phyloP scores from a whole-genome alignment of 768 basidiomycete genomes.

The Mycena venus region DNA sequence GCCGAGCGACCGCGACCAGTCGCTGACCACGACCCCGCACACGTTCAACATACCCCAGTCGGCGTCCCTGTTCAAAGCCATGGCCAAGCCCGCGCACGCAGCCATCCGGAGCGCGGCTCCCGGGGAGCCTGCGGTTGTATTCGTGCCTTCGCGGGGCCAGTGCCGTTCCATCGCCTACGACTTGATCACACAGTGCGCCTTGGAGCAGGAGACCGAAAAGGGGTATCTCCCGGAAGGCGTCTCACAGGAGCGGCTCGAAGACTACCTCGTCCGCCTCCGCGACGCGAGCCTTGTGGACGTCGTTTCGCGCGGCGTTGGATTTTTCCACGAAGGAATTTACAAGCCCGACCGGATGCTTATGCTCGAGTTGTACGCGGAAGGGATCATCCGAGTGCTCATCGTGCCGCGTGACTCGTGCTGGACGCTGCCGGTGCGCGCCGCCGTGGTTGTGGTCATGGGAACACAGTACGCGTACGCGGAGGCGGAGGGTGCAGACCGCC shows the following conservation, averaged over 20 bases:
- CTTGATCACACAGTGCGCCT: slow-evolving; percentile 88
- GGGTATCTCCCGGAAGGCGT: slow-evolving; percentile 75
- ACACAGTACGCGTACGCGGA: slow-evolving; percentile 83
- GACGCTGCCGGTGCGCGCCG: slow-evolving; percentile 88
- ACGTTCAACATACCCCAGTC: slow-evolving; percentile 92
- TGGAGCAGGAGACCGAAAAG: slow-evolving; percentile 75
- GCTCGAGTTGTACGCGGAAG: slow-evolving; percentile 86
- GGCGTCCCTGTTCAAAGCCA: slow-evolving; percentile 87
- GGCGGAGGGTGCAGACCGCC: slow-evolving; percentile 66
- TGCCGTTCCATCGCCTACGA: slow-evolving; percentile 83
- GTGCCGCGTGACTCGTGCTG: slow-evolving; percentile 89
- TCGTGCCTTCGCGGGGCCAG: slow-evolving; percentile 89
- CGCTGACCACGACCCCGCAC: slow-evolving; percentile 75
- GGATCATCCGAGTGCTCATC: slow-evolving; percentile 83
- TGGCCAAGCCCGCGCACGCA: slow-evolving; percentile 90
- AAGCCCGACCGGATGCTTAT: slow-evolving; percentile 78
- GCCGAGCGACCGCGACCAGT: slow-evolving; percentile 86
- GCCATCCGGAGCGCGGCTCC: slow-evolving; percentile 67
- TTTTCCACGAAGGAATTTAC: slow-evolving; percentile 83
- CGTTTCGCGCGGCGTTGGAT: slow-evolving; percentile 87
- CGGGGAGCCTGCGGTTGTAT: slow-evolving; percentile 76
- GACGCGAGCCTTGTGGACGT: slow-evolving; percentile 78
- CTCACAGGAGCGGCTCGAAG: slow-evolving; percentile 68
- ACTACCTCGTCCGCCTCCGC: slow-evolving; percentile 68
- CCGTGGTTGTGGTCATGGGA: slow-evolving; percentile 90